Conservation (phyloP, 371 early-diverging fungal genomes). For the Chytridiales sp. region DNA sequence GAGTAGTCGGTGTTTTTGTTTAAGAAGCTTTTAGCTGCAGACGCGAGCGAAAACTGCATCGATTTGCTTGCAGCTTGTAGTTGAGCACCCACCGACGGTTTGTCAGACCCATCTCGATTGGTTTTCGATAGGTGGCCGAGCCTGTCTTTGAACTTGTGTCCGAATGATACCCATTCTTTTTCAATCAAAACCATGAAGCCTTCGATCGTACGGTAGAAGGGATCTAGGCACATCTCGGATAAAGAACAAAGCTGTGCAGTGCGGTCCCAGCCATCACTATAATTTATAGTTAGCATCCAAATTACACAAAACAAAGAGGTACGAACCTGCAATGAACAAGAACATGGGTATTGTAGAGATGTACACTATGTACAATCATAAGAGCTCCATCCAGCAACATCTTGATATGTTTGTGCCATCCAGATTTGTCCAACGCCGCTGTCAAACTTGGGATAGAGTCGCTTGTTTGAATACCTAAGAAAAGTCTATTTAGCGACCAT, state of each 20-base stretch:
- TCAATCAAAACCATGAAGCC: slow-evolving; percentile 90
- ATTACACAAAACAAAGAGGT: not conserved
- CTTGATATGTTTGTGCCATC: slow-evolving; percentile 87
- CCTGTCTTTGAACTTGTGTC: slow-evolving; percentile 91
- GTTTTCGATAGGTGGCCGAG: slow-evolving; percentile 81
- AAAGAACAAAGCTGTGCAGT: slow-evolving; percentile 91
- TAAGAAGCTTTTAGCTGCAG: slow-evolving; percentile 37
- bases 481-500: not conserved
- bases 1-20: slow-evolving; percentile 15
- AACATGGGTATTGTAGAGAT: slow-evolving; percentile 75
- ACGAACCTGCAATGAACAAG: slow-evolving; percentile 89
- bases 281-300: not conserved
- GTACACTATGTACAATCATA: slow-evolving; percentile 80
- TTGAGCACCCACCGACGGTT: slow-evolving; percentile 34
- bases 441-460: slow-evolving; percentile 34
- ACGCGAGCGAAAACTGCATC: slow-evolving; percentile 38
- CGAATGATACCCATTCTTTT: slow-evolving; percentile 96
- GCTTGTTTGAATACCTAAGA: slow-evolving; percentile 29
- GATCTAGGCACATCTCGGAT: slow-evolving; percentile 89
- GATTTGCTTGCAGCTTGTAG: slow-evolving; percentile 39
- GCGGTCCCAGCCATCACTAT: slow-evolving; percentile 96
- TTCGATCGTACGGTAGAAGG: slow-evolving; percentile 87
- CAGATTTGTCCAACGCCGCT: slow-evolving; percentile 53
- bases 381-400: slow-evolving; percentile 77
- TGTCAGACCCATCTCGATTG: slow-evolving; percentile 10